Evolutionary conservation across 1,139 yeast species (phyloP).

Genomic region (Blastobotrys illinoisensis): DNA sequence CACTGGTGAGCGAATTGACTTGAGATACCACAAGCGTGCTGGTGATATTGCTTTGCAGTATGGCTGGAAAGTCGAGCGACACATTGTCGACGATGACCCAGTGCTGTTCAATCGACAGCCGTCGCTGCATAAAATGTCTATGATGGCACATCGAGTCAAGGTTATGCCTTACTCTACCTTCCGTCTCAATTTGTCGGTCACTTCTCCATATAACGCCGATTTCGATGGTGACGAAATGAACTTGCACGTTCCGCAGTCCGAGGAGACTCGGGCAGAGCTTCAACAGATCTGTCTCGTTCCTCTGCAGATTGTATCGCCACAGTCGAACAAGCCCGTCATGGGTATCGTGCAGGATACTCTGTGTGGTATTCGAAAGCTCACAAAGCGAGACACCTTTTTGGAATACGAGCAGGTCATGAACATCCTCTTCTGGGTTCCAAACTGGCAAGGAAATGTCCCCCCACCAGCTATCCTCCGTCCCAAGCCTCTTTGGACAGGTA

Average conservation of each 20-base stretch:
- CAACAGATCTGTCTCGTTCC: slow-evolving; percentile 96
- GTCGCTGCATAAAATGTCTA: slow-evolving; percentile 97
- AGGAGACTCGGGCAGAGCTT: slow-evolving; percentile 94
- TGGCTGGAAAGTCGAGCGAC: slow-evolving; percentile 99
- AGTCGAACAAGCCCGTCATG: slow-evolving; percentile 98
- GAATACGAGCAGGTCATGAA: slow-evolving; percentile 95
- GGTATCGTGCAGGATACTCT: slow-evolving; percentile 98
- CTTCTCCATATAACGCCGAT: slow-evolving; percentile 99
- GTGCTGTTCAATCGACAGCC: slow-evolving; percentile 99
- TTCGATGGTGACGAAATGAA: slow-evolving; percentile 99
- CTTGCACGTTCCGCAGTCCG: slow-evolving; percentile 98
- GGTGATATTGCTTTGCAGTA: slow-evolving; percentile 97
- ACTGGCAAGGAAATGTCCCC: slow-evolving; percentile 99
- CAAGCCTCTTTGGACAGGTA: slow-evolving; percentile 96
- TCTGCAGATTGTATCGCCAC: slow-evolving; percentile 95
- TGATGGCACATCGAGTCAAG: slow-evolving; percentile 99
- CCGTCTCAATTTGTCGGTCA: slow-evolving; percentile 91
- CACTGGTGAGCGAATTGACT: slow-evolving; percentile 96
- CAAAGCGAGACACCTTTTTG: slow-evolving; percentile 80
- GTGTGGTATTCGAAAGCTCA: slow-evolving; percentile 95
- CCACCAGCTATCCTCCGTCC: slow-evolving; percentile 93
- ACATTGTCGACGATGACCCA: slow-evolving; percentile 94
- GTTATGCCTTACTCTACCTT: slow-evolving; percentile 99
- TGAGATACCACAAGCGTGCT: slow-evolving; percentile 94
- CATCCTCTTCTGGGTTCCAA: slow-evolving; percentile 94